These are phyloP conservation scores for Neurospora sp. DNA, from an alignment of 495 filamentous ascomycete species.

Conservation along the genomic window DNA sequence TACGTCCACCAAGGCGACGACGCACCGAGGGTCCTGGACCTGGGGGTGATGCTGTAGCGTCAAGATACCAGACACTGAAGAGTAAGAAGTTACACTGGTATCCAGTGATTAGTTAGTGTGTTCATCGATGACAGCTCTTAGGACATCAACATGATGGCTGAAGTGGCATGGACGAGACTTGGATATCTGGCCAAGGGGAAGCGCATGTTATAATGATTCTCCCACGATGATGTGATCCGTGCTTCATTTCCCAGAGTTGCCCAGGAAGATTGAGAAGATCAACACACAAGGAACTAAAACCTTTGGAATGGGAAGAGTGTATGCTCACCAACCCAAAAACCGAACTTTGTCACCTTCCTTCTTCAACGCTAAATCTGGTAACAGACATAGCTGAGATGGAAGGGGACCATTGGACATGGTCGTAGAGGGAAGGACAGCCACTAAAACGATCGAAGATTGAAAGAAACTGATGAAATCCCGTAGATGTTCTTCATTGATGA, in stretches of 20 bases:
- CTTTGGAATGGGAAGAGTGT: conserved; percentile 16
- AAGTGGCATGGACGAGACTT: background rate
- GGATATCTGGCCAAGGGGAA: background rate
- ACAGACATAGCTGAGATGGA: conserved; percentile 56
- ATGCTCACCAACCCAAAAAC: conserved; percentile 79
- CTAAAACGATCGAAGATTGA: background rate
- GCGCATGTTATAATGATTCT: background rate
- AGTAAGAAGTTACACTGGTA: conserved; percentile 60
- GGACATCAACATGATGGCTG: background rate
- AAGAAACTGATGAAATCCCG: background rate
- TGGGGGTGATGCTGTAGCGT: conserved; percentile 54
- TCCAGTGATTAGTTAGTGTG: conserved; percentile 5
- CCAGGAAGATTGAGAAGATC: background rate
- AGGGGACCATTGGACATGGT: conserved; percentile 48
- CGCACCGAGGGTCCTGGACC: conserved; percentile 29
- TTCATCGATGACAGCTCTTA: background rate
- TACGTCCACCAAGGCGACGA: conserved; percentile 55
- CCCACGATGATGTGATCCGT: background rate
- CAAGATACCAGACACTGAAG: conserved; percentile 45
- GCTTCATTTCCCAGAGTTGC: background rate
- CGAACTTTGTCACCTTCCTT: conserved; percentile 65
- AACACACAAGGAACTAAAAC: conserved; percentile 1
- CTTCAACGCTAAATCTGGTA: conserved; percentile 49
- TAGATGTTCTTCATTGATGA: background rate
- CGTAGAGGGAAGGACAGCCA: background rate